Evolutionary conservation across 1,284 basidiomycete species (phyloP).

Genomic region (Austroboletus niveus): DNA sequence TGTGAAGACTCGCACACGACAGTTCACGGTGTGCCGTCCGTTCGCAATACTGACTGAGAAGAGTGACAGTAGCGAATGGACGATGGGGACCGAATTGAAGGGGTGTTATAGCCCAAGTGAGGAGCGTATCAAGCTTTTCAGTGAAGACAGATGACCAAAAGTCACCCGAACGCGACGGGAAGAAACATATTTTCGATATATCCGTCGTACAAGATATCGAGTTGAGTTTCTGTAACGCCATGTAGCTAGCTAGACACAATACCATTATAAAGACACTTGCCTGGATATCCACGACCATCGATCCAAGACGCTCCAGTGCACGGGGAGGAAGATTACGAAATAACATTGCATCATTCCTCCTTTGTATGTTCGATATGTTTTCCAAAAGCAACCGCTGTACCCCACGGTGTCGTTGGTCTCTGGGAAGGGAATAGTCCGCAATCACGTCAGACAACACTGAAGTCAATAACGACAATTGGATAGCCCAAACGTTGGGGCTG

Average conservation of each 20-base stretch:
- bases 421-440: constrained; percentile 27
- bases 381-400: constrained; percentile 47
- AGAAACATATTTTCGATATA: constrained; percentile 62
- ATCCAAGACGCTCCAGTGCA: constrained; percentile 53
- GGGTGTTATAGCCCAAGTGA: constrained; percentile 86
- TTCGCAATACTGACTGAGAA: constrained; percentile 72
- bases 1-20: constrained; percentile 59
- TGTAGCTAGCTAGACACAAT: background rate
- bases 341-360: constrained; percentile 74
- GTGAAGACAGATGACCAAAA: constrained; percentile 47
- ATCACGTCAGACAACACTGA: constrained; percentile 45
- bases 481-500: constrained; percentile 66
- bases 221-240: constrained; percentile 63
- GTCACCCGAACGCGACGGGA: constrained; percentile 41
- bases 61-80: constrained; percentile 75
- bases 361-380: constrained; percentile 56
- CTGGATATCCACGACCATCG: constrained; percentile 75
- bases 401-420: constrained; percentile 37
- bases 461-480: constrained; percentile 46
- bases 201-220: constrained; percentile 73
- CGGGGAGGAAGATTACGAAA: constrained; percentile 67
- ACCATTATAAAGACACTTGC: constrained; percentile 31
- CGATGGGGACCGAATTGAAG: constrained; percentile 85
- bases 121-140: constrained; percentile 76
- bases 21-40: constrained; percentile 57